Base-by-base conservation (phyloP, 2,329 filamentous ascomycete species). In the Lachnum nothofagi region DNA sequence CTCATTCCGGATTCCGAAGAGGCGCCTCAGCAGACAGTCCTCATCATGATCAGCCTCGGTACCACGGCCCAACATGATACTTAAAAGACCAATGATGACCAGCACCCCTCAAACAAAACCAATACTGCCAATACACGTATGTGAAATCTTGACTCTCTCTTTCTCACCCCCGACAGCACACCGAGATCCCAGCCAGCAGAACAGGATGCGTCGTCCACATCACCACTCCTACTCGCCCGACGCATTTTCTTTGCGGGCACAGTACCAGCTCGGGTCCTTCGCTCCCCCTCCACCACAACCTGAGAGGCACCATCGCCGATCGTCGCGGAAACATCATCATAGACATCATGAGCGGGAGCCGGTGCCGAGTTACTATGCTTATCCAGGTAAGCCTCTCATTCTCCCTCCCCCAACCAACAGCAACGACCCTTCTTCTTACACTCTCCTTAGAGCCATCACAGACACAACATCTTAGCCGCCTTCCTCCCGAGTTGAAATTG, bases 61-160 rank as follows among this genome's bases (percentile, higher is more conserved):
- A 22, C 16, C 19, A 25, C 16, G 19, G 7, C 14, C 14, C 7
- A 3, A 2, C 16, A 9, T 39, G 37, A 39, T 39, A 39, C 37
- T 39, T 39, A 39, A 39, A 25, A 39, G 37, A 39, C 37, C 37
- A 39, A 39, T 39, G 37, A 39, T 3, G n/a, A 10, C 37, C 37
- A 23, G 20, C 20, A 24, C 19, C 37, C 12, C 37, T 39, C 37
- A 23, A 39, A 39, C 37, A 23, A 23, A 17, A 23, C 37, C 37
- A 39, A 39, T 39, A 39, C 37, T 39, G 37, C 37, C 37, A 23
- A 39, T 39, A 39, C 37, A 39, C 37, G 37, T 39, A 39, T 39
- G 5, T 17, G 33, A 17, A 7, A 17, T 39, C 20, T 16, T 24
- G 34, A 39, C 5, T 23, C 19, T 16, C 37, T 12, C 16, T 22